These are phyloP conservation scores for Centaurea solstitialis DNA, from an alignment of 129 eudicot species.

Conservation along the genomic window DNA sequence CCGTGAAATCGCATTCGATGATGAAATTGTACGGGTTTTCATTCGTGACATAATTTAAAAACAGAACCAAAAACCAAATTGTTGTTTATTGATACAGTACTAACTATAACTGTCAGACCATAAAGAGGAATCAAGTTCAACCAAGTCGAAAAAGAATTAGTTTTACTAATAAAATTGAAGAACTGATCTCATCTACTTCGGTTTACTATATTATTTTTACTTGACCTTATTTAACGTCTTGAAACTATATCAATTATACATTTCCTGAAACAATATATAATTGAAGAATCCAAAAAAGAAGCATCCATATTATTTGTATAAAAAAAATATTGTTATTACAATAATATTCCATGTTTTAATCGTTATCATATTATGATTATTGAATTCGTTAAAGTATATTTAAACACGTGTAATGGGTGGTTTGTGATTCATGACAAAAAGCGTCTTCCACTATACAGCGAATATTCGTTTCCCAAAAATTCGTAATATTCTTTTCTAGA, in stretches of 20 bases:
- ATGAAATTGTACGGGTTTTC: not conserved
- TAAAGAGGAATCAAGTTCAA: not conserved
- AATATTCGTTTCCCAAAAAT: not conserved
- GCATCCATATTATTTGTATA: not conserved
- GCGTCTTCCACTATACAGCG: not conserved
- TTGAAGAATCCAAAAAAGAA: not conserved
- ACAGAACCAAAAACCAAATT: not conserved
- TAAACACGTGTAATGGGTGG: conserved; percentile 13
- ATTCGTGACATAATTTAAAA: not conserved
- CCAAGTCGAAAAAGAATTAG: not conserved
- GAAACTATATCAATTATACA: not conserved
- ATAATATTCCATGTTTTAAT: not conserved
- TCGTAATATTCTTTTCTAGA: not conserved
- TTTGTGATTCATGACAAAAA: not conserved
- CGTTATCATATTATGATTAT: not conserved
- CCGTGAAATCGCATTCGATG: not conserved
- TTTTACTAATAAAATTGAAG: not conserved
- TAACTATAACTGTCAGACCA: not conserved
- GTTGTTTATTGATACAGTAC: not conserved
- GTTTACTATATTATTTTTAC: too few species aligned
- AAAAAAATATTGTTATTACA: not conserved
- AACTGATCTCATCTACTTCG: not conserved
- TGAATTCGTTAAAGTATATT: not conserved
- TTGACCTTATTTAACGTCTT: not conserved
- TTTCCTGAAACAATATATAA: not conserved